A percentile compares a stretch with the other conserved stretches of the same genome.
These are phyloP conservation scores for Trametes cubensis DNA, from an alignment of 768 basidiomycete species.

Conservation along the genomic window DNA sequence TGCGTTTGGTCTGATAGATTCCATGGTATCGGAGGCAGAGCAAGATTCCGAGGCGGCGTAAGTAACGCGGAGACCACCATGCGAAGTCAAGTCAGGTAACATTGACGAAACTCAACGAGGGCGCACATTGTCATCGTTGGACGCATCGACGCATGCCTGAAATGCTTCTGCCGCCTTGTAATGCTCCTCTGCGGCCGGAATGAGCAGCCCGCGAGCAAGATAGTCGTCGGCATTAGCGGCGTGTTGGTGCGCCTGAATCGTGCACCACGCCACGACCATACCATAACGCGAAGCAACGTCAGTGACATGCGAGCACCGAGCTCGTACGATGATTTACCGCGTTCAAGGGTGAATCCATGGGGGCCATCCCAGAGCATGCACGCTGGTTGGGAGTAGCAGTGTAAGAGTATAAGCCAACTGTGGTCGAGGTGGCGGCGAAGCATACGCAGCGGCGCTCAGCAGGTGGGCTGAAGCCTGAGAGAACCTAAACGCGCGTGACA, in stretches of 20 bases:
- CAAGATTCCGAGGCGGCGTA: neutral
- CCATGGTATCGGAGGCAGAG: neutral
- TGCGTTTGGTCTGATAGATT: constrained; percentile 66
- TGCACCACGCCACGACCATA: neutral
- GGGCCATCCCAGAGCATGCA: constrained; percentile 11
- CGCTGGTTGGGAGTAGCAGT: neutral
- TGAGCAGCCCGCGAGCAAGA: constrained; percentile 63
- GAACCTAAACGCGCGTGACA: constrained; percentile 6
- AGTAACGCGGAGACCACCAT: neutral
- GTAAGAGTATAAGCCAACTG: neutral
- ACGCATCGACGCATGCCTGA: constrained; percentile 69
- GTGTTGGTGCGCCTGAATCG: constrained; percentile 78
- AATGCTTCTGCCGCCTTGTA: constrained; percentile 77
- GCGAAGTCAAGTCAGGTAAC: neutral
- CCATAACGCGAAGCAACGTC: constrained; percentile 3
- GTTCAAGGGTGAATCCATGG: constrained; percentile 25
- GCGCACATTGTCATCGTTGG: constrained; percentile 71
- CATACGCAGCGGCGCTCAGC: neutral
- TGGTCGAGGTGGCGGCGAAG: constrained; percentile 11
- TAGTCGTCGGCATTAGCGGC: constrained; percentile 80
- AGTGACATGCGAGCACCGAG: constrained; percentile 8
- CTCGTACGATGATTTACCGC: constrained; percentile 18
- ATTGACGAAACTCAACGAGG: neutral
- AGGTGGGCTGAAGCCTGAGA: neutral
- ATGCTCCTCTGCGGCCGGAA: constrained; percentile 76